Conservation (phyloP, 2,329 filamentous ascomycete species). For the Pseudophaeomoniella oleicola region DNA sequence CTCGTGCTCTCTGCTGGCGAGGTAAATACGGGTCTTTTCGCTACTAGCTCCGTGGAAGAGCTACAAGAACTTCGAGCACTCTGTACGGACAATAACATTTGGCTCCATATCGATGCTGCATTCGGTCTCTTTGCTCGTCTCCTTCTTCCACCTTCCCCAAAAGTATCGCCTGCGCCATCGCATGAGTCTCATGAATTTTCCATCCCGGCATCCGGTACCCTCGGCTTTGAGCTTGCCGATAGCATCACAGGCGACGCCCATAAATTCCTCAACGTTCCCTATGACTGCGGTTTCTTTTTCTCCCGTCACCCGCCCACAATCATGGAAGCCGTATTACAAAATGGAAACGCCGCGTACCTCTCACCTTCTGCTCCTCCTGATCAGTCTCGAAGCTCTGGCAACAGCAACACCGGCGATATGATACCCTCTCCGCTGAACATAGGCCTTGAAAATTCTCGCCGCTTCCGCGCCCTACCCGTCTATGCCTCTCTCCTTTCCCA, state of each 20-base stretch:
- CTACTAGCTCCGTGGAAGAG: constrained; percentile 43
- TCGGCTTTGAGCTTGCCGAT: constrained; percentile 67
- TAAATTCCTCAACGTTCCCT: constrained; percentile 89
- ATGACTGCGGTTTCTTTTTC: constrained; percentile 85
- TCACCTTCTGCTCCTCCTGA: constrained; percentile 26
- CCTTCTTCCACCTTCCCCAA: constrained; percentile 24
- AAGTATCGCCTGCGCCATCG: constrained; percentile 13
- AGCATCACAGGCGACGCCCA: constrained; percentile 79
- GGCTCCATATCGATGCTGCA: constrained; percentile 84
- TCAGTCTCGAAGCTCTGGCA: no score
- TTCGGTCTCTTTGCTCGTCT: constrained; percentile 71
- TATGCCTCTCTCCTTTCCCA: constrained; percentile 68
- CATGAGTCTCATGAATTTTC: constrained; percentile 37
- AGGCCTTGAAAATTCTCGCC: constrained; percentile 78
- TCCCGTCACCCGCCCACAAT: constrained; percentile 43
- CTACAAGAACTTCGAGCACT: constrained; percentile 49
- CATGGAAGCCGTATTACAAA: constrained; percentile 55
- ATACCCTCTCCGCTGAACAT: constrained; percentile 77
- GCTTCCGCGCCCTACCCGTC: constrained; percentile 79
- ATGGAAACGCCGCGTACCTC: constrained; percentile 68
- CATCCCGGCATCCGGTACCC: constrained; percentile 32
- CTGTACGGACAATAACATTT: constrained; percentile 60
- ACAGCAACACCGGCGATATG: constrained; percentile 16
- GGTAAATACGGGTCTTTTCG: constrained; percentile 78
- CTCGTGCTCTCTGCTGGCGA: constrained; percentile 74